phyloP scores from a whole-genome alignment of 2,329 filamentous ascomycete species.

The Cladosporium sp. region DNA sequence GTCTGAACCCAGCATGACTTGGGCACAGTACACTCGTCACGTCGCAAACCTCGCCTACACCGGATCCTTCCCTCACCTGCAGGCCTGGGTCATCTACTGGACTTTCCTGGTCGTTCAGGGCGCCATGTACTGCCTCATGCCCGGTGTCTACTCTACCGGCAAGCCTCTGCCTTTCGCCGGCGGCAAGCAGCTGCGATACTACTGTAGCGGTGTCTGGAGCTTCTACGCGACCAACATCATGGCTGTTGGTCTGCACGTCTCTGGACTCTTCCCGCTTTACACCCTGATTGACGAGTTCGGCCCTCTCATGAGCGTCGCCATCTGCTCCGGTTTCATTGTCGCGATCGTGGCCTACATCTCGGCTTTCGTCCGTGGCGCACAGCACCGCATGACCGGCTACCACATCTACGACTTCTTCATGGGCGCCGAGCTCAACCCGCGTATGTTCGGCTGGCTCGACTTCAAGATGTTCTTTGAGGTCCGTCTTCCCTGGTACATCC shows the following conservation, averaged over 20 bases:
- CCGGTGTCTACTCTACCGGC: conserved; percentile 83
- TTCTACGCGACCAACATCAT: conserved; percentile 83
- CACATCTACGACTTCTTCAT: conserved; percentile 88
- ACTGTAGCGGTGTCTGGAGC: conserved; percentile 85
- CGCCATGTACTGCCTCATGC: conserved; percentile 79
- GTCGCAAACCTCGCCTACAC: conserved; percentile 74
- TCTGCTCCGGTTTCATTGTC: conserved; percentile 84
- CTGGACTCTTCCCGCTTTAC: conserved; percentile 84
- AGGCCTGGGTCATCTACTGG: conserved; percentile 96
- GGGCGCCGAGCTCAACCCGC: conserved; percentile 82
- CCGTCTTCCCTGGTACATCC: conserved; percentile 87
- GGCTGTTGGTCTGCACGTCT: conserved; percentile 73
- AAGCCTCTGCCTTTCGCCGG: conserved; percentile 82
- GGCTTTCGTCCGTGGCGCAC: conserved; percentile 73
- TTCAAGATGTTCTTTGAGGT: conserved; percentile 98
- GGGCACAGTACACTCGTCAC: conserved; percentile 70
- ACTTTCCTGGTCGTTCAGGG: conserved; percentile 84
- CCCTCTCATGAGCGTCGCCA: conserved; percentile 87
- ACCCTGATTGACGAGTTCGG: conserved; percentile 95
- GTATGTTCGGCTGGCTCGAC: conserved; percentile 74
- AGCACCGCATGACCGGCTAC: conserved; percentile 89
- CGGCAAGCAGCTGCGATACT: conserved; percentile 87
- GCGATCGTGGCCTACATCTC: conserved; percentile 84
- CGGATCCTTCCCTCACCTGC: conserved; percentile 77
- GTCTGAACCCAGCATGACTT: conserved; percentile 50